Evolutionary conservation across 2,329 filamentous ascomycete genomes (phyloP).

Genomic region (Bretziella fagacearum): DNA sequence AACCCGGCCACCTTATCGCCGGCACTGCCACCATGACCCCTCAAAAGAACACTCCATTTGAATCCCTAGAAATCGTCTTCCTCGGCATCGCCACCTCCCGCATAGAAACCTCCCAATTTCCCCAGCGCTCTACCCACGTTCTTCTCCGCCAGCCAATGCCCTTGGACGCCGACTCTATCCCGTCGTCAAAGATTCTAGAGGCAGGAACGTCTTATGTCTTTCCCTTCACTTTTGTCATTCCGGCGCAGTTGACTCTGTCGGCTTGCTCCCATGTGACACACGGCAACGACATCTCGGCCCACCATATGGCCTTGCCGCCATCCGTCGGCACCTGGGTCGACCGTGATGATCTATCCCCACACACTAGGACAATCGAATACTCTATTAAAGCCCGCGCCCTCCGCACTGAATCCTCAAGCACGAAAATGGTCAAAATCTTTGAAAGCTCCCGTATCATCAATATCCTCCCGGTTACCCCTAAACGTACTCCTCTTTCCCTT

Average conservation of each 20-base stretch:
- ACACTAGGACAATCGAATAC: conserved; percentile 39
- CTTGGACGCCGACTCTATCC: conserved; percentile 29
- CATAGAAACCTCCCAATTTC: conserved; percentile 33
- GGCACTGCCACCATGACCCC: conserved; percentile 32
- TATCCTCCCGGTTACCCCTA: conserved; percentile 33
- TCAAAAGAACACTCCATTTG: conserved; percentile 31
- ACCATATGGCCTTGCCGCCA: conserved; percentile 37
- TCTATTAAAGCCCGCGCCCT: conserved; percentile 30
- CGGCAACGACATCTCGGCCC: conserved; percentile 30
- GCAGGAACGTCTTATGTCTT: conserved; percentile 32
- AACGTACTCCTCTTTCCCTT: conserved; percentile 35
- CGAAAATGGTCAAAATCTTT: conserved; percentile 21
- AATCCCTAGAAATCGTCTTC: conserved; percentile 35
- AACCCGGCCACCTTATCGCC: conserved; percentile 33
- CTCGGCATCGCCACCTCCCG: conserved; percentile 33
- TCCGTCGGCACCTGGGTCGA: conserved; percentile 24
- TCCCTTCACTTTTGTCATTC: conserved; percentile 43
- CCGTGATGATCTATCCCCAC: conserved; percentile 34
- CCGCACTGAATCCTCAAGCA: conserved; percentile 18
- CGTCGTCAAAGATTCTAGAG: conserved; percentile 30
- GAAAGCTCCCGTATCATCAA: conserved; percentile 30
- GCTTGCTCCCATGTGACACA: conserved; percentile 30
- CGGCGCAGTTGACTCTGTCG: conserved; percentile 38
- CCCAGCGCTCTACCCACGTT: conserved; percentile 31
- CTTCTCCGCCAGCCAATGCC: conserved; percentile 42